Percentiles rank a stretch among this genome's conserved stretches.
phyloP scores from a whole-genome alignment of 257 asterid genomes.

The Capsicum pubescens region DNA sequence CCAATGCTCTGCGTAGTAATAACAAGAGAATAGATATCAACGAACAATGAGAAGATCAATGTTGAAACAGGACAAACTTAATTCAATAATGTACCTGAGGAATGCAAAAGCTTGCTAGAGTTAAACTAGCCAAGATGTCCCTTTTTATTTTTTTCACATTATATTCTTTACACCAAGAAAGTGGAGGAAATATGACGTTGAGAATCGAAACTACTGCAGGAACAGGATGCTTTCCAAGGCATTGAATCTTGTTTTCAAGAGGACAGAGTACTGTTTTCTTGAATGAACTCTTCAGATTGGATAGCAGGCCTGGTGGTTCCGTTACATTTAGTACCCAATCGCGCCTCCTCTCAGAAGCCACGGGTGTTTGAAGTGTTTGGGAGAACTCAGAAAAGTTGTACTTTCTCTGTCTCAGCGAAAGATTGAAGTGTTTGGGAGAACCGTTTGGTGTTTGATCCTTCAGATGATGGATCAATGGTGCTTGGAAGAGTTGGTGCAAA shows the following conservation, averaged over 20 bases:
- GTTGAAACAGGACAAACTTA: not conserved
- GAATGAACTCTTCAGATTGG: conserved; percentile 16
- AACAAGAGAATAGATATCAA: no score
- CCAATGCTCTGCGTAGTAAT: conserved; percentile 41
- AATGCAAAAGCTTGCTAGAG: conserved; percentile 57
- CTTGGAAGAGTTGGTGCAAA: conserved; percentile 23
- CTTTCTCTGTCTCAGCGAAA: conserved; percentile 13
- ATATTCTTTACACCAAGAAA: conserved; percentile 43
- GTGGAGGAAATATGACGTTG: conserved; percentile 40
- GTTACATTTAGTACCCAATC: conserved; percentile 47
- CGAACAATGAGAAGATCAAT: not conserved
- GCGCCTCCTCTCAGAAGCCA: conserved; percentile 18
- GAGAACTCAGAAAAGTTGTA: conserved; percentile 34
- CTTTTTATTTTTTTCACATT: conserved; percentile 38
- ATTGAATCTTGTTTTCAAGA: conserved; percentile 23
- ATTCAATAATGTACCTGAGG: conserved; percentile 41
- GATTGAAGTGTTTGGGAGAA: conserved; percentile 35
- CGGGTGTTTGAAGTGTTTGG: conserved; percentile 46
- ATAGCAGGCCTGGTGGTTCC: conserved; percentile 38
- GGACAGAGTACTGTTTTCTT: conserved; percentile 17
- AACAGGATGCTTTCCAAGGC: conserved; percentile 20
- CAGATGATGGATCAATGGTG: not conserved
- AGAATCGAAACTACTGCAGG: conserved; percentile 2
- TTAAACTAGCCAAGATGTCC: conserved; percentile 49
- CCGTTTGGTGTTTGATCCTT: not conserved